Percentiles rank a stretch among this genome's conserved stretches.
Evolutionary conservation across 2,329 filamentous ascomycete species (phyloP).

Genomic region (Aspergillus calidoustus): DNA sequence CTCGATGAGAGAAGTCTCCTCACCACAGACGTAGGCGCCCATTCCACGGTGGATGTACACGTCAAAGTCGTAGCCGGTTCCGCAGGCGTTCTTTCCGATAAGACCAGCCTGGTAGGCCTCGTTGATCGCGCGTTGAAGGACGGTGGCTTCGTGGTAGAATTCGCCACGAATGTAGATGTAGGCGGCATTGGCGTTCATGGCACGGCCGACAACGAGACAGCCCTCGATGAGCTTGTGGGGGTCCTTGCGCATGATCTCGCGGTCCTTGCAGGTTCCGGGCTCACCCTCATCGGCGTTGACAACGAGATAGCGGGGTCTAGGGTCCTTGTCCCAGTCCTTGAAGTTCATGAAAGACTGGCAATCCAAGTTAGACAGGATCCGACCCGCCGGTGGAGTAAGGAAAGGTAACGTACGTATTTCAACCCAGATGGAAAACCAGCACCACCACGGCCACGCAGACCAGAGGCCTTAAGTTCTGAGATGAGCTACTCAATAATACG

Average conservation of each 20-base stretch:
- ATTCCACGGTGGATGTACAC: constrained; percentile 95
- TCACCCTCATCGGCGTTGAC: constrained; percentile 99
- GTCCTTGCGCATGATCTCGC: constrained; percentile 99
- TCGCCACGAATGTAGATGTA: constrained; percentile 99
- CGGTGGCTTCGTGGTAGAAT: constrained; percentile 93
- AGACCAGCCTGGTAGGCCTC: constrained; percentile 94
- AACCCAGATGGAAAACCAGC: constrained; percentile 97
- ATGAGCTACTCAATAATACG: constrained; percentile 69
- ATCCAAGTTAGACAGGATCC: constrained; percentile 2
- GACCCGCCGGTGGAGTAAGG: background rate
- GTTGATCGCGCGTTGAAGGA: constrained; percentile 93
- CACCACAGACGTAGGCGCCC: constrained; percentile 96
- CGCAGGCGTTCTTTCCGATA: constrained; percentile 98
- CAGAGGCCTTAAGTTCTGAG: constrained; percentile 93
- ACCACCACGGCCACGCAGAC: constrained; percentile 91
- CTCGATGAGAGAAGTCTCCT: constrained; percentile 97
- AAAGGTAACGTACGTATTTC: constrained; percentile 81
- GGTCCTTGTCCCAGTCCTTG: constrained; percentile 99
- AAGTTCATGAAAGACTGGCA: constrained; percentile 99
- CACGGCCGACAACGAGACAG: constrained; percentile 91
- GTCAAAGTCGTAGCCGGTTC: constrained; percentile 96
- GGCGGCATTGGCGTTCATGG: constrained; percentile 98
- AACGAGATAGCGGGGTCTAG: constrained; percentile 91
- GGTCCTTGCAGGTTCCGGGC: constrained; percentile 98
- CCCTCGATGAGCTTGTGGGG: constrained; percentile 98